Percentiles rank a stretch among this genome's conserved stretches.
These are phyloP conservation scores for Verruconis gallopava DNA, from an alignment of 2,329 filamentous ascomycete genomes.

Conservation along the genomic window DNA sequence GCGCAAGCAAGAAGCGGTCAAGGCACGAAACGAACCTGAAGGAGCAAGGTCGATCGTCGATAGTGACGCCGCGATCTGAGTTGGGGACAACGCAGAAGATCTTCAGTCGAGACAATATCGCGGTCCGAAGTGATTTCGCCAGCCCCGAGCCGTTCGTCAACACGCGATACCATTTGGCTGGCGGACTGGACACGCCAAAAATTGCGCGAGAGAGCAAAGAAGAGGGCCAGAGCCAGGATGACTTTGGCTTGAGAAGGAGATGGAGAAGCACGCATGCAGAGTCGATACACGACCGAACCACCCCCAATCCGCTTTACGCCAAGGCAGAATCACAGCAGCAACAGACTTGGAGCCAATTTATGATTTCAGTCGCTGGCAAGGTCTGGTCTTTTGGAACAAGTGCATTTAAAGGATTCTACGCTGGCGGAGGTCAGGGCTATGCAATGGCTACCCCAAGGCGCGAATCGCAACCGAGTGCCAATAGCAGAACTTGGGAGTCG, in stretches of 20 bases:
- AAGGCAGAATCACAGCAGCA: background rate
- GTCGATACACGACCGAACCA: slow-evolving; percentile 1
- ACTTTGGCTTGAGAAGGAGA: slow-evolving; percentile 28
- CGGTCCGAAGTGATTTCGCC: slow-evolving; percentile 5
- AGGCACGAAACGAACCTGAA: slow-evolving; percentile 1
- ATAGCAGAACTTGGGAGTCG: slow-evolving; percentile 13
- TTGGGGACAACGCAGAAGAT: slow-evolving; percentile 5
- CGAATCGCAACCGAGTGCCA: slow-evolving; percentile 3
- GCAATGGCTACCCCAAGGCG: slow-evolving; percentile 34
- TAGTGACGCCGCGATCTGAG: slow-evolving; percentile 3
- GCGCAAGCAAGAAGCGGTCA: slow-evolving; percentile 4
- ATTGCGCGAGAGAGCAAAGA: slow-evolving; percentile 3
- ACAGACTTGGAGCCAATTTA: slow-evolving; percentile 43
- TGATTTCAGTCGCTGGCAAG: slow-evolving; percentile 57
- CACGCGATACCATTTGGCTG: slow-evolving; percentile 10
- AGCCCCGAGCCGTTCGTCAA: slow-evolving; percentile 12
- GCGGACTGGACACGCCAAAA: slow-evolving; percentile 11
- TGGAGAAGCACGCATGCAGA: slow-evolving; percentile 14
- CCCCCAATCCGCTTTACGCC: background rate
- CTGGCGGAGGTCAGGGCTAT: slow-evolving; percentile 68
- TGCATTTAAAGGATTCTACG: slow-evolving; percentile 73
- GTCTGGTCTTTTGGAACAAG: slow-evolving; percentile 61
- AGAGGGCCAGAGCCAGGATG: slow-evolving; percentile 11
- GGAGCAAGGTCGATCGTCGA: background rate
- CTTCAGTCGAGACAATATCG: background rate